A percentile compares a stretch with the other conserved stretches of the same genome.
phyloP scores from a whole-genome alignment of 495 filamentous ascomycete genomes.

The Chlorociboria aeruginascens region DNA sequence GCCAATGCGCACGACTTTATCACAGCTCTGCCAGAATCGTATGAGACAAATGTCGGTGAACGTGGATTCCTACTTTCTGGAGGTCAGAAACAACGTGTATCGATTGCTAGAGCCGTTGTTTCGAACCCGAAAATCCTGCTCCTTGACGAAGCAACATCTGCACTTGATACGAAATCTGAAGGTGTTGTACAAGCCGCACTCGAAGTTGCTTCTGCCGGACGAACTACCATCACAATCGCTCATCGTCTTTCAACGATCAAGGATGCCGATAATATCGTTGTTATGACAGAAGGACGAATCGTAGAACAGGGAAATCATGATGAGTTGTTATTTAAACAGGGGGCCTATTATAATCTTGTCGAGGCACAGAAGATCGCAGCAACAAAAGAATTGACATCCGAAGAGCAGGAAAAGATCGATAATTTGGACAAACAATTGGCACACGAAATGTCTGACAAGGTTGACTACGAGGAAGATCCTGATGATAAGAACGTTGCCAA shows the following conservation, averaged over 20 bases:
- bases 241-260: constrained; percentile 92
- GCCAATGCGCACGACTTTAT: constrained; percentile 94
- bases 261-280: constrained; percentile 88
- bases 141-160: constrained; percentile 89
- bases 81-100: constrained; percentile 93
- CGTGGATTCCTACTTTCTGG: constrained; percentile 86
- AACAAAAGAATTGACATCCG: constrained; percentile 39
- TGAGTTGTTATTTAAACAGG: constrained; percentile 44
- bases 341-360: constrained; percentile 65
- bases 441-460: constrained; percentile 30
- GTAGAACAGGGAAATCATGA: constrained; percentile 85
- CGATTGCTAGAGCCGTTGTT: constrained; percentile 76
- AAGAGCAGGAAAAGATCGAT: constrained; percentile 32
- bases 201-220: constrained; percentile 74
- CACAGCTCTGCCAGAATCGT: constrained; percentile 68
- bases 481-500: constrained; percentile 41
- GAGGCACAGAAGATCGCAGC: constrained; percentile 69
- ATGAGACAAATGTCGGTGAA: constrained; percentile 91
- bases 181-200: constrained; percentile 89
- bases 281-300: constrained; percentile 73
- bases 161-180: constrained; percentile 92
- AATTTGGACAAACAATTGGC: constrained; percentile 35
- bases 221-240: constrained; percentile 93
- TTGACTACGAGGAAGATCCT: constrained; percentile 35
- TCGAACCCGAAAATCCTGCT: constrained; percentile 91